A percentile compares a stretch with the other conserved stretches of the same genome.
Conservation (phyloP, 2,329 filamentous ascomycete species). For the Fusarium sp. region DNA sequence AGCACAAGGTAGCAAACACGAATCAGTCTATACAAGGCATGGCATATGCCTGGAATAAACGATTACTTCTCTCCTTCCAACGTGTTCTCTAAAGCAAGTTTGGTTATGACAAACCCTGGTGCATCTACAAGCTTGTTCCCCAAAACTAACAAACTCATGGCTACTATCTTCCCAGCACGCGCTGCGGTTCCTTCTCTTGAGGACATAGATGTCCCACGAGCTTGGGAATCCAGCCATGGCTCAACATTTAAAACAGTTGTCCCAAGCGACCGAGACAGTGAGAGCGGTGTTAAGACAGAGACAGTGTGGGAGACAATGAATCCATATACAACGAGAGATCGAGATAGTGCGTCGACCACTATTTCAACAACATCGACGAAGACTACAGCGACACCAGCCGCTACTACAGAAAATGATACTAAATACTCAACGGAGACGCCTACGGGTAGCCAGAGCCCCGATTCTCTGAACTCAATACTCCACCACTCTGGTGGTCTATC, state of each 20-base stretch:
- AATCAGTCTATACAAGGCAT: conserved; percentile 8
- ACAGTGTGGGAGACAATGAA: conserved; percentile 30
- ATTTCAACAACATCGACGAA: not conserved
- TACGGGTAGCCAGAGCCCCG: not conserved
- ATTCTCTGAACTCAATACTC: not conserved
- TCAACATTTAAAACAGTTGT: conserved; percentile 15
- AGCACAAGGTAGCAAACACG: conserved; percentile 39
- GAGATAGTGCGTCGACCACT: conserved; percentile 2
- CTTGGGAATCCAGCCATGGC: conserved; percentile 7
- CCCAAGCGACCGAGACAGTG: conserved; percentile 2
- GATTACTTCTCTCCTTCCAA: conserved; percentile 5
- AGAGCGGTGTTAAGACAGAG: conserved; percentile 1
- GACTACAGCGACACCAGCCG: not conserved
- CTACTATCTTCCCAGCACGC: conserved; percentile 15
- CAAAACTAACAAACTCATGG: conserved; percentile 30
- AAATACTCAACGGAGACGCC: not conserved
- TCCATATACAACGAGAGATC: conserved; percentile 7
- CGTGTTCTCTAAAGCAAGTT: conserved; percentile 2
- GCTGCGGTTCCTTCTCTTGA: not conserved
- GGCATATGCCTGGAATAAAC: conserved; percentile 21
- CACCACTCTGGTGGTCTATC: conserved; percentile 3
- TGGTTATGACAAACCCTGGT: conserved; percentile 11
- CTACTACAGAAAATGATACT: conserved; percentile 2
- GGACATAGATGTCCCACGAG: conserved; percentile 15
- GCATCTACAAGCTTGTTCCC: conserved; percentile 4